Evolutionary conservation across 1,284 basidiomycete species (phyloP), one percentile per base, ranked within the genome.

Genomic region (Xerocomus amazonicus): DNA sequence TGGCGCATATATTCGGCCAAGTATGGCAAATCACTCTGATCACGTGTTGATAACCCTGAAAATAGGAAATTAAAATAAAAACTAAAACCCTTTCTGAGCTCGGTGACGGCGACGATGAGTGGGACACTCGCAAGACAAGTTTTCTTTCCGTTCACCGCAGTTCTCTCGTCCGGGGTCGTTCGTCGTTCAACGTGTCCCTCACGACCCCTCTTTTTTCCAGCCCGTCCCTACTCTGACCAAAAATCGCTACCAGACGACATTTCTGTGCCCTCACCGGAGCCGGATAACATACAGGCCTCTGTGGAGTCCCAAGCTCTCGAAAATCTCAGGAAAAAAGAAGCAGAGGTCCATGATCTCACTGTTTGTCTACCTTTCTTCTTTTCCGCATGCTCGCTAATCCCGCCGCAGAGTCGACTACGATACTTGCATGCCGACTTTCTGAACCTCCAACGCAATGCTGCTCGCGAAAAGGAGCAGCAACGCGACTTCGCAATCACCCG

Each of bases 391-490:
- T 3, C 2, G 26, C 50, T 62, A 40, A 55, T 28, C 41, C 26
- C 39, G 26, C 28, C 40, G 6, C 56, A 94, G 92, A 78, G 83
- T 63, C 87, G 91, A 60, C 74, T 94, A 63, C 84, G 88, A 53
- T 95, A 96, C 67, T 76, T 90, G 51, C 87, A 92, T 66, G 97
- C 96, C 57, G 96, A 99, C 74, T 92, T 93, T 72, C 77, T 97
- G 55, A 99, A 98, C 68, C 78, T 97, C 44, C 92, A 95, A 67
- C 87, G 93, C 52, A 92, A 95, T 59, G 80, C 92, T 49, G 83
- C 84, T 27, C 82, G 91, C 55, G 96, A 99, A 72, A 94, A 92
- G 75, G 82, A 90, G 66, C 90, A 92, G 69, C 91, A 93, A 16
- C 83, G 85, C 54, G 93, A 97, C 71, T 96, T 90, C 71, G 95